These are phyloP conservation scores for Trypanosomatidae sp. DNA, from an alignment of 208 protist species.

Conservation along the genomic window DNA sequence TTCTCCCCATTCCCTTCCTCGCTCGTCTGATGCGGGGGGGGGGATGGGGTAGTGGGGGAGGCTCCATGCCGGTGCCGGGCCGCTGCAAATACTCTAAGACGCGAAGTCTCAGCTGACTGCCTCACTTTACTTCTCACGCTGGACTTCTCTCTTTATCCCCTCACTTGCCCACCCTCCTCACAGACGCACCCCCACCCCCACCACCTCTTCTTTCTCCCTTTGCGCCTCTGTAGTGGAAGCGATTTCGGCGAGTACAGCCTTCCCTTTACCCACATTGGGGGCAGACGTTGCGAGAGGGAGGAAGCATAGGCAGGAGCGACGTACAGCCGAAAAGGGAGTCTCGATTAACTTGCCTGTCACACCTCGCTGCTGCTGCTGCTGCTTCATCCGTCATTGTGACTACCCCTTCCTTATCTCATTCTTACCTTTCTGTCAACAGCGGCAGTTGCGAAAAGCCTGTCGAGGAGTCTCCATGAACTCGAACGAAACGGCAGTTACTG, in stretches of 20 bases:
- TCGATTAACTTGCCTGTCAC: neutral
- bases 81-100: neutral
- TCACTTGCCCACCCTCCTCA: neutral
- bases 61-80: neutral
- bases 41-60: neutral
- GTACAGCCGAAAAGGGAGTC: neutral
- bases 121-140: conserved; percentile 4
- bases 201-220: neutral
- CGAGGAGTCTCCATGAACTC: neutral
- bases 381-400: neutral
- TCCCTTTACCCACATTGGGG: neutral
- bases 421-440: conserved; percentile 1
- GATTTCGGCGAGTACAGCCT: neutral
- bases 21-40: neutral
- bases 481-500: neutral
- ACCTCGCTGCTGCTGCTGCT: neutral
- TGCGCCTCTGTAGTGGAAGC: neutral
- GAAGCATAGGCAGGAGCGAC: neutral
- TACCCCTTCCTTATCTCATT: neutral
- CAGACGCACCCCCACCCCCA: neutral
- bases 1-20: neutral
- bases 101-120: neutral
- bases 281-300: neutral
- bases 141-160: neutral
- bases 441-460: neutral